Evolutionary conservation across 1,284 basidiomycete species (phyloP).

Genomic region (Cystobasidium slooffiae): DNA sequence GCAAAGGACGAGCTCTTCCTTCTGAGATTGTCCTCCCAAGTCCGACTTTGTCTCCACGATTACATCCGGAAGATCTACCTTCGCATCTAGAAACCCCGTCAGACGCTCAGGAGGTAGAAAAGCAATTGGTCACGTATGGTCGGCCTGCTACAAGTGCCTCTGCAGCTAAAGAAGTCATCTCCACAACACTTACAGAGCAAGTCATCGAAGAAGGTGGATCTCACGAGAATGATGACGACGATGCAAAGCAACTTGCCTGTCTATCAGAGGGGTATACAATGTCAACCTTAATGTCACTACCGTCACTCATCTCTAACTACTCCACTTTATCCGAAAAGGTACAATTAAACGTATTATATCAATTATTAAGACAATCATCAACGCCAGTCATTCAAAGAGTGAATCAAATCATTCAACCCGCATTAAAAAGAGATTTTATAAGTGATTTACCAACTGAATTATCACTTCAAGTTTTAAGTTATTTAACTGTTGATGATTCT

Average conservation of each 20-base stretch:
- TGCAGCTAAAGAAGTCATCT: background rate
- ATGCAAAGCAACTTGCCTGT: constrained; percentile 12
- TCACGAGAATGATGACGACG: background rate
- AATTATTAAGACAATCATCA: constrained; percentile 78
- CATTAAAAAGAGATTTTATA: constrained; percentile 82
- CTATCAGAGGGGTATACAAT: constrained; percentile 55
- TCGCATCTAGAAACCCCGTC: background rate
- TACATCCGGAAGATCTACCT: background rate
- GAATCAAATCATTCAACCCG: constrained; percentile 79
- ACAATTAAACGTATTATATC: constrained; percentile 82
- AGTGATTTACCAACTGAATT: constrained; percentile 82
- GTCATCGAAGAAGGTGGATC: background rate
- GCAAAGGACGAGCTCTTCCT: background rate
- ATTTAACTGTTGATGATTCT: constrained; percentile 66
- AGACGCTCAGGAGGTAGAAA: background rate
- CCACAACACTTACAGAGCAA: constrained; percentile 1
- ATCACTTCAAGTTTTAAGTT: constrained; percentile 76
- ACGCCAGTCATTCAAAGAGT: constrained; percentile 79
- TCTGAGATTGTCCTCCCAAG: constrained; percentile 23
- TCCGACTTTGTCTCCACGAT: constrained; percentile 14
- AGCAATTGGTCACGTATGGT: background rate
- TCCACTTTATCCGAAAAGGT: constrained; percentile 69
- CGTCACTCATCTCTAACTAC: constrained; percentile 74
- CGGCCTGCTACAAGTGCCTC: background rate
- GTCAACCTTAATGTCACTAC: constrained; percentile 76